Base-by-base conservation (phyloP, 495 filamentous ascomycete genomes). In the Aspergillus coremiiformis region DNA sequence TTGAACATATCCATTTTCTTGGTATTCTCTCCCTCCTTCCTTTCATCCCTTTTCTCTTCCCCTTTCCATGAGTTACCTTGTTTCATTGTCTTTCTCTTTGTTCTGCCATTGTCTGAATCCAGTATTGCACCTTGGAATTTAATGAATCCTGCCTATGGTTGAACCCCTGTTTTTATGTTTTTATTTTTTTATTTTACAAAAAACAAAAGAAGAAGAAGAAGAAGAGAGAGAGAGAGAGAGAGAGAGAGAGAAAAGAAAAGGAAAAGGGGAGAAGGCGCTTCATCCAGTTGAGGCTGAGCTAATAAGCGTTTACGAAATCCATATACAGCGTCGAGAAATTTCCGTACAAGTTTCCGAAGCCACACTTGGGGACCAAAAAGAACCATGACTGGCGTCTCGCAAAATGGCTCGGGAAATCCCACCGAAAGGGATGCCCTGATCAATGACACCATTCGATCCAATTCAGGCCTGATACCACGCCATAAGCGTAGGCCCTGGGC, bases 401-500 rank as follows among this genome's bases (percentile, higher is more conserved):
- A 56, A 53, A 73, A 69, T 57, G 64, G 62, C 49, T 56, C 59
- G 0, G n/a, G 56, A 4, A 55, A 65, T 41, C 44, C 62, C 15
- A 55, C 52, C 48, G 72, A 75, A 55, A 65, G 50, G 10, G 63
- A 67, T 0, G 54, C 65, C 0, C 53, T 75, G 41, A 62, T 75
- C 9, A 53, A 39, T 56, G 54, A 52, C 26, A 51, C 53, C n/a
- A 26, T 30, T 37, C 52, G 54, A 23, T 55, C 57, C 2, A 62
- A 63, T 43, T 55, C 62, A 2, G 57, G 50, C 7, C 52, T 64
- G 8, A 53, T 64, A 39, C 62, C 61, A 12, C 67, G 68, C 37
- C 57, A 60, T 14, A 68, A 75, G 45, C 66, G 74, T 48, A 54
- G 60, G 30, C 64, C 63, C 2, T 81, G 80, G 67, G 72, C 84